A percentile compares a stretch with the other conserved stretches of the same genome.
Conservation (phyloP, 495 filamentous ascomycete species). For the Lichenothelia convexa region DNA sequence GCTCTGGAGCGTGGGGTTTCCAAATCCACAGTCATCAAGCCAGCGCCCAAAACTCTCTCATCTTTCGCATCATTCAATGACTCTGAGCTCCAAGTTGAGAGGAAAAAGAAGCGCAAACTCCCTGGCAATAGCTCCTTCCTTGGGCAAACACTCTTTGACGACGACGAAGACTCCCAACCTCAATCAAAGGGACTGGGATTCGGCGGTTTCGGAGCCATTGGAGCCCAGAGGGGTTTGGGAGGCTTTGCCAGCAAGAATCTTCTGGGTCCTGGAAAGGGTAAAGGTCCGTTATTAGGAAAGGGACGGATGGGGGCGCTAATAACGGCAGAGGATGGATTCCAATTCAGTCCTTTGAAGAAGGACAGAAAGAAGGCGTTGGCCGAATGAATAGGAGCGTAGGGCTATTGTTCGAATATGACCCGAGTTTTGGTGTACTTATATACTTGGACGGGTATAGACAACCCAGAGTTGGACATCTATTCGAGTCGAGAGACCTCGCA, state of each 20-base stretch:
- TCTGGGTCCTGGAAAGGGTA: conserved; percentile 10
- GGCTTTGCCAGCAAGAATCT: conserved; percentile 15
- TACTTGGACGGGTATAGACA: no score
- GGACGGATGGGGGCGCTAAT: conserved; percentile 20
- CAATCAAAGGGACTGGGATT: conserved; percentile 16
- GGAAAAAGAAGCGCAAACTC: conserved; percentile 58
- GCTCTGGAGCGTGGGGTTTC: no score
- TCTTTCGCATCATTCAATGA: conserved; percentile 19
- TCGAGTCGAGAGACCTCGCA: no score
- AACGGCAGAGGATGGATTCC: conserved; percentile 23
- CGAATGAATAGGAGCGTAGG: no score
- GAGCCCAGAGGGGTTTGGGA: conserved; percentile 7
- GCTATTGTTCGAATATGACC: no score
- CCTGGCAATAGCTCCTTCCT: conserved; percentile 37
- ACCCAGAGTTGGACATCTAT: no score
- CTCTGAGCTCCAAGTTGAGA: conserved; percentile 29
- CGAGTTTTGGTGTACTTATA: no score
- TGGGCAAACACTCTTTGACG: conserved; percentile 56
- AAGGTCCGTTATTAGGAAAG: conserved; percentile 16
- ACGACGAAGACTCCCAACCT: conserved; percentile 43
- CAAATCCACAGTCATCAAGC: conserved; percentile 6
- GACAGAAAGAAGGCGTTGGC: conserved; percentile 36
- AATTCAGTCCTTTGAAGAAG: conserved; percentile 69
- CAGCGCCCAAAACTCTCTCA: conserved; percentile 20
- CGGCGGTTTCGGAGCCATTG: conserved; percentile 15